Evolutionary conservation across 2,329 filamentous ascomycete genomes (phyloP).

Genomic region (Xylariaceae sp.): DNA sequence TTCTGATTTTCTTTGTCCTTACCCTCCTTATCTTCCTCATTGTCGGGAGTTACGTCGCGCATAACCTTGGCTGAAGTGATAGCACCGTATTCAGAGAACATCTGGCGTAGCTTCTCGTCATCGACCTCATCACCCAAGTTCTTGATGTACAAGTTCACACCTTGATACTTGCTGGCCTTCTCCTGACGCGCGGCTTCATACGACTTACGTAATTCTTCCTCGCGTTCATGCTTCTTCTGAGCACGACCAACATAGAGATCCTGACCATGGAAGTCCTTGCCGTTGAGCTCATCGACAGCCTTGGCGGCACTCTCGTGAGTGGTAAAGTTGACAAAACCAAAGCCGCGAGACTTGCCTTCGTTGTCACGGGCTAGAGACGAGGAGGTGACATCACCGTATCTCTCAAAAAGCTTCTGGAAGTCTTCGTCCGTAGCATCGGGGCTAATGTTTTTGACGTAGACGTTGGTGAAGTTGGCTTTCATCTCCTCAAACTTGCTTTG

Average conservation of each 20-base stretch:
- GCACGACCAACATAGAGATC: constrained; percentile 97
- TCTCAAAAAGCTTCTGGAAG: constrained; percentile 89
- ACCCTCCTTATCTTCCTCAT: constrained; percentile 50
- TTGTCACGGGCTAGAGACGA: constrained; percentile 84
- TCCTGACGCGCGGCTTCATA: constrained; percentile 96
- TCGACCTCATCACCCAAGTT: constrained; percentile 96
- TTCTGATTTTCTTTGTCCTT: constrained; percentile 46
- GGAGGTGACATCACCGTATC: constrained; percentile 90
- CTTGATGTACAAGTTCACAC: constrained; percentile 99
- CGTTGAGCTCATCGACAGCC: constrained; percentile 88
- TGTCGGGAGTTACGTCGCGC: constrained; percentile 67
- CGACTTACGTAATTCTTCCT: constrained; percentile 98
- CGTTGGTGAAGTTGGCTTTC: constrained; percentile 99
- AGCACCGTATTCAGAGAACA: constrained; percentile 85
- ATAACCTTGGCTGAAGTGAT: constrained; percentile 99
- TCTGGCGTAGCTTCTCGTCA: constrained; percentile 92
- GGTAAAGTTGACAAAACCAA: constrained; percentile 93
- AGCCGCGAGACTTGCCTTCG: constrained; percentile 91
- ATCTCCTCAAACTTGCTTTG: constrained; percentile 99
- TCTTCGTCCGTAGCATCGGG: constrained; percentile 82
- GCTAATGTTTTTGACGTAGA: constrained; percentile 98
- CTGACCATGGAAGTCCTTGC: constrained; percentile 86
- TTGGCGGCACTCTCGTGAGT: constrained; percentile 80
- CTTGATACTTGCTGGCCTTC: constrained; percentile 99
- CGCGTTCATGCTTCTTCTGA: constrained; percentile 99